A percentile compares a stretch with the other conserved stretches of the same genome.
Conservation (phyloP, 768 basidiomycete species). For the Mrakia hoshinonis region DNA sequence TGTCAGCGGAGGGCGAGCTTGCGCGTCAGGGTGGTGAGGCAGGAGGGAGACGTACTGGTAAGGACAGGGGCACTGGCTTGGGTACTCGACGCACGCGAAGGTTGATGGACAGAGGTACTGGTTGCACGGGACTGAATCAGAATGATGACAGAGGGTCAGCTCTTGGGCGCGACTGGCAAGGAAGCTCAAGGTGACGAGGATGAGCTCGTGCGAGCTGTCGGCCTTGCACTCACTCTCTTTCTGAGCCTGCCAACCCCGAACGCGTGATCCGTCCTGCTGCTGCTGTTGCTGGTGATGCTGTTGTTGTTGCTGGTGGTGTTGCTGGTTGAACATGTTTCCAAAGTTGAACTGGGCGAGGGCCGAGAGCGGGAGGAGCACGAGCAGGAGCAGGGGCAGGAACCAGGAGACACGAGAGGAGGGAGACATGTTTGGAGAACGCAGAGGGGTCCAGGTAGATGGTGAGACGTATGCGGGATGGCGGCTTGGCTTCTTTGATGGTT, state of each 20-base stretch:
- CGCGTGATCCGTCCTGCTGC: background rate
- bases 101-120: constrained; percentile 10
- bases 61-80: constrained; percentile 17
- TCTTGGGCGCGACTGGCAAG: background rate
- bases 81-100: constrained; percentile 1
- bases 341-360: constrained; percentile 17
- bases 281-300: constrained; percentile 13
- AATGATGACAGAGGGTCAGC: background rate
- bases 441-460: too few relatives aligned
- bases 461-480: too few relatives aligned
- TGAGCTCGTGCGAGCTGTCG: background rate
- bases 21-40: background rate
- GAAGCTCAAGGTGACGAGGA: background rate
- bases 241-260: constrained; percentile 5
- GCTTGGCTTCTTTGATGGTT: too few relatives aligned
- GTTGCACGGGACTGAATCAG: constrained; percentile 8
- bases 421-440: background rate
- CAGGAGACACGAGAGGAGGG: background rate
- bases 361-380: constrained; percentile 13
- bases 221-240: background rate
- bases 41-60: constrained; percentile 7
- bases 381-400: constrained; percentile 5
- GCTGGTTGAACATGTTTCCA: constrained; percentile 15
- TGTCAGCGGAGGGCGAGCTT: background rate
- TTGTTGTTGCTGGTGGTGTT: constrained; percentile 18